Base-by-base conservation (phyloP, 352 stramenopile genomes). In the Thraustotheca clavata region DNA sequence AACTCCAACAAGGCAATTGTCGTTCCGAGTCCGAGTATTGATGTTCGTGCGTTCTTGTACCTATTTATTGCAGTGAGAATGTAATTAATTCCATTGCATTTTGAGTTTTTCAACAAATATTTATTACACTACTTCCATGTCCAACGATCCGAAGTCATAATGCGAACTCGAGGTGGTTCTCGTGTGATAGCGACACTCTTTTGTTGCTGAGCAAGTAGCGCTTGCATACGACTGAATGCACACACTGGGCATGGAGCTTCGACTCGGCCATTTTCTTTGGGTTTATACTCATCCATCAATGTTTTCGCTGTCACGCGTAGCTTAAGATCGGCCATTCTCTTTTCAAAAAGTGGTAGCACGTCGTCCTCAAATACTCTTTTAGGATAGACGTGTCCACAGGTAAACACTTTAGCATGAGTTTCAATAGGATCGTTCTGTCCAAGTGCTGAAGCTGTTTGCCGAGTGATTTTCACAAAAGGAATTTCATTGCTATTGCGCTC, bases 291-390 rank as follows among this genome's bases (percentile, higher is more conserved):
- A 16, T 65, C 69, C 8, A 79, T 48, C 46, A 94, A 76, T 32
- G 86, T 68, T 9, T 83, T 72, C 59, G 80, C 87, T 11, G 85
- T 91, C 22, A 74, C 70, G 59, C 83, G 78, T 1, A 94, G 47
- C 12, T 79, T 72, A 1, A 81, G 74, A 16, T 90, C 62, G 7
- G 79, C 62, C 74, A 94, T 82, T 20, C 80, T 79, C 70, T 85
- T 90, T 35, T 91, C 85, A 52, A 94, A 94, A 61, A 89, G 78
- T 9, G 74, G 73, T 18, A 92, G 46, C 12, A 94, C 74, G 34
- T 94, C 85, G 59, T 94, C 85, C 49, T 94, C 83, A 46, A 89
- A 92, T 46, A 94, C 73, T 31, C 85, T 81, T 72, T 91, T 91
- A 9, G 85, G 81, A 57, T 90, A 94, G 20, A 90, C 66, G 54